A percentile compares a stretch with the other conserved stretches of the same genome.
Conservation (phyloP, 2,329 filamentous ascomycete genomes). For the Phialophora macrospora region DNA sequence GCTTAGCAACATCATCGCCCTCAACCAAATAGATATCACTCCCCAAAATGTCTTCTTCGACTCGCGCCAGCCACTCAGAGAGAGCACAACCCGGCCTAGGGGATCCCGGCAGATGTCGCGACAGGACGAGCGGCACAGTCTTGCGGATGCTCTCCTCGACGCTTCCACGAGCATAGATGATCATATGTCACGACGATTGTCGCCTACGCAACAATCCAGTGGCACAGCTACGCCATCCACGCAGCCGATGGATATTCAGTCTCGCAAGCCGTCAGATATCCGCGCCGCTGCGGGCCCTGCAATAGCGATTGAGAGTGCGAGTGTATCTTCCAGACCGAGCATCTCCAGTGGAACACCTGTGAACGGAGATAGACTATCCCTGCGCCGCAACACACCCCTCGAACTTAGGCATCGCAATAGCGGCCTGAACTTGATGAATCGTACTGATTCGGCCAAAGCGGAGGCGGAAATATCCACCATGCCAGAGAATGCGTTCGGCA, state of each 20-base stretch:
- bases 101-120: slow-evolving; percentile 40
- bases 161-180: slow-evolving; percentile 87
- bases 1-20: slow-evolving; percentile 69
- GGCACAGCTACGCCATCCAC: slow-evolving; percentile 30
- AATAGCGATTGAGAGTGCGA: slow-evolving; percentile 31
- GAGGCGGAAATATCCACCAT: slow-evolving; percentile 68
- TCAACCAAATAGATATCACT: slow-evolving; percentile 76
- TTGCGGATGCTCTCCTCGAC: slow-evolving; percentile 87
- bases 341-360: slow-evolving; percentile 22
- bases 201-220: slow-evolving; percentile 25
- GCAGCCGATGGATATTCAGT: slow-evolving; percentile 31
- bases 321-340: slow-evolving; percentile 25
- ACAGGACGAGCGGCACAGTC: slow-evolving; percentile 68
- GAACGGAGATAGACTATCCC: slow-evolving; percentile 33
- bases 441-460: slow-evolving; percentile 63
- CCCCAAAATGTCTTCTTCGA: slow-evolving; percentile 94
- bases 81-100: slow-evolving; percentile 41
- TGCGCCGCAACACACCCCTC: slow-evolving; percentile 33
- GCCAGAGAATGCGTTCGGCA: slow-evolving; percentile 67
- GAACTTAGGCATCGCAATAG: slow-evolving; percentile 56
- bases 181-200: slow-evolving; percentile 20
- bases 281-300: slow-evolving; percentile 17
- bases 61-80: slow-evolving; percentile 55
- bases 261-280: slow-evolving; percentile 6
- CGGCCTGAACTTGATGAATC: slow-evolving; percentile 65